phyloP scores from a whole-genome alignment of 768 basidiomycete genomes.

The Trametes cingulata region DNA sequence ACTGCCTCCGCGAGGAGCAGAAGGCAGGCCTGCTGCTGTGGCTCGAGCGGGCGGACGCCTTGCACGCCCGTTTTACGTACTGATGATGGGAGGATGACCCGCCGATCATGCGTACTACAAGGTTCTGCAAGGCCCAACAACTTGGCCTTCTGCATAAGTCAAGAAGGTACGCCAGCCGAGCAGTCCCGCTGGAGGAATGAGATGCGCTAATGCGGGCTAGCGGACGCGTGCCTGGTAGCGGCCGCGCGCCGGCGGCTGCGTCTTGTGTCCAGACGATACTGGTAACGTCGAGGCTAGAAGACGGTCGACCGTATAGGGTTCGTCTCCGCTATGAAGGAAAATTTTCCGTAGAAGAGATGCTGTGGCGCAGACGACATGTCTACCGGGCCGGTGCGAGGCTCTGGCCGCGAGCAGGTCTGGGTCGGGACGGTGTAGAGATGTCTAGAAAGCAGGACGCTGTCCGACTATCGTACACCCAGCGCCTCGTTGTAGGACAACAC shows the following conservation, averaged over 20 bases:
- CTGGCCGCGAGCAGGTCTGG: background rate
- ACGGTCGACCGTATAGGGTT: background rate
- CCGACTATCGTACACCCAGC: background rate
- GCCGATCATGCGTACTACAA: slow-evolving; percentile 12
- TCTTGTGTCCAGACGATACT: background rate
- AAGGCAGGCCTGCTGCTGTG: slow-evolving; percentile 8
- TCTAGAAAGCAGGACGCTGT: background rate
- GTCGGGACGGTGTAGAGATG: background rate
- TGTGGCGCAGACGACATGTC: background rate
- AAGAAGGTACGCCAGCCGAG: slow-evolving; percentile 19
- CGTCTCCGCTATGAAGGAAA: background rate
- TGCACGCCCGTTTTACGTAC: slow-evolving; percentile 20
- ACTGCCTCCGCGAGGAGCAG: slow-evolving; percentile 12
- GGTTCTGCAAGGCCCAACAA: slow-evolving; percentile 12
- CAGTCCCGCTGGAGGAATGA: slow-evolving; percentile 1
- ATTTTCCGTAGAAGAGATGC: background rate
- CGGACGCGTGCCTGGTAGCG: background rate
- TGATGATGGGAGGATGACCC: slow-evolving; percentile 17
- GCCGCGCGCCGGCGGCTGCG: background rate
- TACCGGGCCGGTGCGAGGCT: background rate
- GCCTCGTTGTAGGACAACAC: background rate
- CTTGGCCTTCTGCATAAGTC: slow-evolving; percentile 12
- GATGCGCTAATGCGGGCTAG: background rate
- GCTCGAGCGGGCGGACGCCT: background rate
- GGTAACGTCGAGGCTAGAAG: background rate